Evolutionary conservation across 208 protist genomes (phyloP).

Genomic region (Trypanosoma cruzi): DNA sequence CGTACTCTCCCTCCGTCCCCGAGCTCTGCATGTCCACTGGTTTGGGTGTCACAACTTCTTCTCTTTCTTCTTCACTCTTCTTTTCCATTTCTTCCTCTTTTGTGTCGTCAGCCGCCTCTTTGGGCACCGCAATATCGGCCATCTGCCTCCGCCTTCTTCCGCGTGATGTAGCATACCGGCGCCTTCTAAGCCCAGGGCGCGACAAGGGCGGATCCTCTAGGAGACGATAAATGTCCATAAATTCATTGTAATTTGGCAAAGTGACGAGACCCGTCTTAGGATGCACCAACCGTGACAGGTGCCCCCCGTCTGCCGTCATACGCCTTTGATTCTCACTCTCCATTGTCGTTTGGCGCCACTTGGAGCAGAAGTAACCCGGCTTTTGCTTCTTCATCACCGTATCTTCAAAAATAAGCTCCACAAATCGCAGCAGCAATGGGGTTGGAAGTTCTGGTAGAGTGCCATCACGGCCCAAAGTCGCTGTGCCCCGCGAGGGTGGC

Average conservation of each 20-base stretch:
- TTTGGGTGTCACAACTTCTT: not conserved
- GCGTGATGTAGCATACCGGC: not conserved
- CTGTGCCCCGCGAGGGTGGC: not conserved
- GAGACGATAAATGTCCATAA: constrained; percentile 89
- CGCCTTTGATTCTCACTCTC: constrained; percentile 11
- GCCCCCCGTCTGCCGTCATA: not conserved
- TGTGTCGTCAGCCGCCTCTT: not conserved
- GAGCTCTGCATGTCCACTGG: not conserved
- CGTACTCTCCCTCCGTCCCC: not conserved
- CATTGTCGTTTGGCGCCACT: constrained; percentile 26
- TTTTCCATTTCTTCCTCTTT: constrained; percentile 2
- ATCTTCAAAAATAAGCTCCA: constrained; percentile 62
- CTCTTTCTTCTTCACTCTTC: not conserved
- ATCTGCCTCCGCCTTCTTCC: constrained; percentile 10
- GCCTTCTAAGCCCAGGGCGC: not conserved
- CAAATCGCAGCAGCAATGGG: constrained; percentile 22
- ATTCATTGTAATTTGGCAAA: constrained; percentile 82
- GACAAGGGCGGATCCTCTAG: not conserved
- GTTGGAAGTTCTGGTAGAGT: not conserved
- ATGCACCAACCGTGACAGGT: constrained; percentile 20
- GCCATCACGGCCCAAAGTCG: not conserved
- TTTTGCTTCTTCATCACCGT: constrained; percentile 60
- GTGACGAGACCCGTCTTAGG: constrained; percentile 60
- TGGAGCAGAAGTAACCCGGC: constrained; percentile 67
- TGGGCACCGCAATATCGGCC: constrained; percentile 4